Evolutionary conservation across 2,329 filamentous ascomycete genomes (phyloP).

Genomic region (Beauveria pseudobassiana): DNA sequence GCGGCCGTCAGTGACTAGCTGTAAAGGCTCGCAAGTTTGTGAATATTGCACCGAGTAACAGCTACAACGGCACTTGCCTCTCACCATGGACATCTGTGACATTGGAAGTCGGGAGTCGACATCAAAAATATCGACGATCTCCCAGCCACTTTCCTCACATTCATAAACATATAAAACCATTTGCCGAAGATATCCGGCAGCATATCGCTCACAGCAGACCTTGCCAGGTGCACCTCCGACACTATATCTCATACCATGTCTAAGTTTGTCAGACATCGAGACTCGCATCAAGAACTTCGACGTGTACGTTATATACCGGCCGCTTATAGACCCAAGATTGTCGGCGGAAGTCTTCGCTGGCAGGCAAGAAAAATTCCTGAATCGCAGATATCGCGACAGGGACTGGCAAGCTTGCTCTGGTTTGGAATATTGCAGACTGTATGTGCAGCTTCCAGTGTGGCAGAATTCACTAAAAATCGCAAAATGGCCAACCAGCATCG

Average conservation of each 20-base stretch:
- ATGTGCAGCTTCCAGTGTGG: conserved; percentile 20
- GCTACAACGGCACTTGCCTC: background rate
- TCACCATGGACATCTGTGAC: background rate
- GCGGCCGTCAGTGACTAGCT: background rate
- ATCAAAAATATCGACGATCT: background rate
- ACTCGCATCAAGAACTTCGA: conserved; percentile 59
- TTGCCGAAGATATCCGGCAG: background rate
- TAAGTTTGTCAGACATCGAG: conserved; percentile 43
- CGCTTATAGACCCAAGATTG: conserved; percentile 54
- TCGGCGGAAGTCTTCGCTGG: conserved; percentile 51
- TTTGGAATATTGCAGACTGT: conserved; percentile 73
- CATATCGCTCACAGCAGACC: background rate
- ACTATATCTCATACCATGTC: conserved; percentile 12
- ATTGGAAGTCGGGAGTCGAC: background rate
- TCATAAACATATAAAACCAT: background rate
- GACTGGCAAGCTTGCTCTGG: conserved; percentile 58
- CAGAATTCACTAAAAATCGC: background rate
- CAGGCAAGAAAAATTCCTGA: conserved; percentile 35
- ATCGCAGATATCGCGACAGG: conserved; percentile 61
- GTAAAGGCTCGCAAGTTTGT: background rate
- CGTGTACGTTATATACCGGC: conserved; percentile 60
- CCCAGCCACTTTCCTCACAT: background rate
- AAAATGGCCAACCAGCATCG: conserved; percentile 55
- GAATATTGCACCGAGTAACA: background rate
- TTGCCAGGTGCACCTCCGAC: background rate